phyloP scores from a whole-genome alignment of 441 rosid genomes.

The Gossypium davidsonii region DNA sequence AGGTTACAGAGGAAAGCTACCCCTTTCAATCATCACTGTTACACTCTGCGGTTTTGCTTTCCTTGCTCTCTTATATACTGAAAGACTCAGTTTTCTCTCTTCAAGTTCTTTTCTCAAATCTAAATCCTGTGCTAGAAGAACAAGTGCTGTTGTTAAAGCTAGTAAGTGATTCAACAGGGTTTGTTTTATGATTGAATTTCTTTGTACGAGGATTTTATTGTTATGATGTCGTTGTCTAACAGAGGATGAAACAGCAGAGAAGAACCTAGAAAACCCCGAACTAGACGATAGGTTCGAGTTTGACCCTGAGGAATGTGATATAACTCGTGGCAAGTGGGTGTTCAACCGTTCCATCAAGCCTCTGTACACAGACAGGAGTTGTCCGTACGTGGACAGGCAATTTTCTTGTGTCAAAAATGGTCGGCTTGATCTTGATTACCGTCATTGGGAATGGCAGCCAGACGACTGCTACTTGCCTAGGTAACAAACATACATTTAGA shows the following conservation, averaged over 20 bases:
- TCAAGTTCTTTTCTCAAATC: slow-evolving; percentile 37
- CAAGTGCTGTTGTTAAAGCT: slow-evolving; percentile 27
- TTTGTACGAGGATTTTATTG: neutral
- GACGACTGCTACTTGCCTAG: slow-evolving; percentile 81
- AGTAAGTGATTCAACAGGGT: slow-evolving; percentile 30
- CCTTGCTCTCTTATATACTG: slow-evolving; percentile 48
- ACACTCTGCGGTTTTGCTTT: slow-evolving; percentile 45
- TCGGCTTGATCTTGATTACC: slow-evolving; percentile 58
- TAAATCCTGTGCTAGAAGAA: slow-evolving; percentile 41
- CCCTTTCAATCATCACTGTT: slow-evolving; percentile 37
- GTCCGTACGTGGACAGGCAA: slow-evolving; percentile 74
- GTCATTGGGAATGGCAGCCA: slow-evolving; percentile 85
- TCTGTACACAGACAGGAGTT: slow-evolving; percentile 62
- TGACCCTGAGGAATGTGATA: slow-evolving; percentile 70
- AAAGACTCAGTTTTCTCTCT: slow-evolving; percentile 41
- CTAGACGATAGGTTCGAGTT: slow-evolving; percentile 69
- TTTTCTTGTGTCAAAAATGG: slow-evolving; percentile 69
- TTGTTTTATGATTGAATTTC: neutral
- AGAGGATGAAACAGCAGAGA: slow-evolving; percentile 31
- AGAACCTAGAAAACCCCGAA: slow-evolving; percentile 21
- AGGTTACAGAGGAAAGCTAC: slow-evolving; percentile 46
- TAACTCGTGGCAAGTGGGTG: slow-evolving; percentile 72
- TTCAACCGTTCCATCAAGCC: slow-evolving; percentile 55
- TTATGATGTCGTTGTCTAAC: slow-evolving; percentile 14
- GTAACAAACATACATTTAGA: slow-evolving; percentile 20